Base-by-base conservation (phyloP, 148 eudicot species). In the Cornus suecica region DNA sequence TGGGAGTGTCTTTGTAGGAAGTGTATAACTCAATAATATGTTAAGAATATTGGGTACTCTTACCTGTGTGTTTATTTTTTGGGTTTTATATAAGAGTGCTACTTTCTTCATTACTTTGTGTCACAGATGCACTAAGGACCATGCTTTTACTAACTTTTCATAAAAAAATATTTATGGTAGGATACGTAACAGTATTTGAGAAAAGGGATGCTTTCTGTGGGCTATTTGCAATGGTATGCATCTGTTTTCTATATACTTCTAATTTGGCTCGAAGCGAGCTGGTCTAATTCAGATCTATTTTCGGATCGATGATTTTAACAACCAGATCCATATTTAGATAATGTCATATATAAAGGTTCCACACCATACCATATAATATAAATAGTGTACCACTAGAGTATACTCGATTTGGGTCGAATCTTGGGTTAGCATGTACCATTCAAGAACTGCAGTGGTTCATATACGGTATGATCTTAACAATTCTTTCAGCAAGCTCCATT, bases 151-250 rank as follows among this genome's bases (percentile, higher is more conserved):
- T 58, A 58, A 20, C 15, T 3, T 58, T 14, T 73, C 66, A 79
- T 60, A 15, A 5, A 28, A 2, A 58, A 20, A 25, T 42, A 67
- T 56, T 77, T 80, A 30, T 88, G 82, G 79, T 88, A 95, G 99
- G 94, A 92, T 95, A 68, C 97, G 99, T 22, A 97, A 95, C 79
- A 97, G 91, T 78, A 77, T 92, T n/a, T 28, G 99, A 95, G 81
- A 95, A 95, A 81, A 97, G 92, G 85, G 99, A 95, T 69, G 99
- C 99, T 30, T 95, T 95, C 84, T 90, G 97, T 72, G 99, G 99
- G 80, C 85, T 95, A 88, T 95, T 97, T 77, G 97, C 99, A n/a
- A 74, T 92, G 94, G 99, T 95, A 73, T 77, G 80, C 48, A 64
- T 45, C 66, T 78, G 18, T 45, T n/a, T 74, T 64, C 34, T 74